Base-by-base conservation (phyloP, 139 green algal genomes). In the Marvania coccoides region DNA sequence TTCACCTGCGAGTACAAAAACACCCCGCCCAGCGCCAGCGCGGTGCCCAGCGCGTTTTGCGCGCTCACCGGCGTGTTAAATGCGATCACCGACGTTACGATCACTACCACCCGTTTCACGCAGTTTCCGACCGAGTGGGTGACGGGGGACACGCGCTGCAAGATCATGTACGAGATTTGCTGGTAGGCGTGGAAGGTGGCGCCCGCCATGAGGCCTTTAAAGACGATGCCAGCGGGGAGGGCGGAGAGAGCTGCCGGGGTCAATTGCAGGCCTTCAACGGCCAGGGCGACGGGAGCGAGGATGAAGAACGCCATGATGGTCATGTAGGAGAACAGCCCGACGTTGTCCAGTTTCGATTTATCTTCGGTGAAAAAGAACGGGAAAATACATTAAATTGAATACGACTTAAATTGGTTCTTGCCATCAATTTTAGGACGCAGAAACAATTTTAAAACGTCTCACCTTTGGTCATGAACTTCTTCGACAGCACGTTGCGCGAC, bases 51-150 rank as follows among this genome's bases (percentile, higher is more conserved):
- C 47, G 73, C 65, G 39, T 80, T 81, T 29, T 79, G 62, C 38
- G 70, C 24, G 6, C 71, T 78, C 57, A 98, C 85, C 19, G 92
- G 92, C 63, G 91, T 96, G 12, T 79, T 70, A 81, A 98, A 98
- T 39, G 96, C 83, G 26, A 98, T 45, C 24, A 98, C 83, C 3
- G 84, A 89, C 6, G 88, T 80, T 24, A 93, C 86, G 71, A 98
- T 98, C 36, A 98, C 92, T 37, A 97, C 85, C 35, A 98, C 91
- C 8, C 93, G 79, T 87, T 98, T 98, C 23, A 98, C 83, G 67
- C 94, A 98, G 85, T 99, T 99, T 73, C 95, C 95, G 36, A 99
- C 93, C 40, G 90, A 97, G 83, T 99, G 94, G 10, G 94, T 97
- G 30, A 99, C 95, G 1, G 94, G 94, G 2, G 81, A 87, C 24